Evolutionary conservation across 2,329 filamentous ascomycete genomes (phyloP).

Genomic region (Fusarium pseudocircinatum): DNA sequence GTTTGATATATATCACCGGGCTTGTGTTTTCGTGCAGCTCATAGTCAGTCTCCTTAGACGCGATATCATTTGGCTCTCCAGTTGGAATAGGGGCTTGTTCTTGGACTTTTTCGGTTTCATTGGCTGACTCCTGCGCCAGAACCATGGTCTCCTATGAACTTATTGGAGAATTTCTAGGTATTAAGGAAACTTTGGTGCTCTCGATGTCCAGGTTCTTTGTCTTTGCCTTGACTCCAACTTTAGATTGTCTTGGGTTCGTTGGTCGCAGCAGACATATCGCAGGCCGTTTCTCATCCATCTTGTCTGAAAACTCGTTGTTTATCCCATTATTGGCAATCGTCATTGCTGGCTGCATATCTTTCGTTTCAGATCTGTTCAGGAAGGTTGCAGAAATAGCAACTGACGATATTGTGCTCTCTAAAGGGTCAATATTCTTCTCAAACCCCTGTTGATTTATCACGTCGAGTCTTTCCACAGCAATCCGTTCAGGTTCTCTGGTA

Average conservation of each 20-base stretch:
- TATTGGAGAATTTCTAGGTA: background rate
- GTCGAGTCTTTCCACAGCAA: background rate
- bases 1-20: background rate
- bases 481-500: background rate
- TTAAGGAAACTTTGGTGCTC: background rate
- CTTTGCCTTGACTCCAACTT: background rate
- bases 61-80: background rate
- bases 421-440: background rate
- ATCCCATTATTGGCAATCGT: background rate
- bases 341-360: background rate
- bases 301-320: background rate
- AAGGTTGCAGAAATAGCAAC: background rate
- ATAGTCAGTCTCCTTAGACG: background rate
- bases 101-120: background rate
- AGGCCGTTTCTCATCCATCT: background rate
- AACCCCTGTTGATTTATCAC: background rate
- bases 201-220: background rate
- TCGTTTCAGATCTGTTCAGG: background rate
- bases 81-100: background rate
- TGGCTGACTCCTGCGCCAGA: background rate
- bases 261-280: too few relatives aligned
- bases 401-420: conserved; percentile 16
- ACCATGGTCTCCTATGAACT: background rate
- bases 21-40: background rate
- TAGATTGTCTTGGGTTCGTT: background rate